A percentile compares a stretch with the other conserved stretches of the same genome.
Evolutionary conservation across 148 eudicot species (phyloP).

Genomic region (Hydrangea macrophylla): DNA sequence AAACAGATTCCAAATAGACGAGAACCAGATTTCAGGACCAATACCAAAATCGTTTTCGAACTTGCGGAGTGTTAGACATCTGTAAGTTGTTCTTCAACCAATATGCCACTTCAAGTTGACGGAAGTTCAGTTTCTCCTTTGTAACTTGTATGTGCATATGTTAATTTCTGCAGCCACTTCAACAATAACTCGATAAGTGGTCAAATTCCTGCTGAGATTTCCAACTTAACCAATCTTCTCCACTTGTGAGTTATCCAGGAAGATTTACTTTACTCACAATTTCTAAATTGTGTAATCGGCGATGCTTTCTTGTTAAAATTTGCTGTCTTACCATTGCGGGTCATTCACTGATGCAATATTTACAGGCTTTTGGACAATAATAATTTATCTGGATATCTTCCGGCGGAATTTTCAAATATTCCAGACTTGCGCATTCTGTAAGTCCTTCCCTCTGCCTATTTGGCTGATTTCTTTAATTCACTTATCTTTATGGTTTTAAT

Average conservation of each 20-base stretch:
- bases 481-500: neutral
- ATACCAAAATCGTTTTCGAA: slow-evolving; percentile 73
- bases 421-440: slow-evolving; percentile 61
- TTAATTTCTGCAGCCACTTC: slow-evolving; percentile 51
- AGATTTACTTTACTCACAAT: slow-evolving; percentile 7
- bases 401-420: slow-evolving; percentile 51
- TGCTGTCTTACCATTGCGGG: slow-evolving; percentile 13
- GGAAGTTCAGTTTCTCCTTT: neutral
- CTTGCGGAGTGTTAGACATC: slow-evolving; percentile 49
- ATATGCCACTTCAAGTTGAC: neutral
- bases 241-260: slow-evolving; percentile 64
- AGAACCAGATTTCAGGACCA: slow-evolving; percentile 69
- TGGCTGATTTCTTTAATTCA: neutral
- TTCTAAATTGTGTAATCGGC: slow-evolving; percentile 6
- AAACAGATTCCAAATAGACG: slow-evolving; percentile 69
- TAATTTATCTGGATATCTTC: slow-evolving; percentile 71
- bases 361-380: slow-evolving; percentile 87
- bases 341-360: slow-evolving; percentile 11
- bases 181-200: slow-evolving; percentile 89
- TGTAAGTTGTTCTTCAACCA: slow-evolving; percentile 47
- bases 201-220: slow-evolving; percentile 70
- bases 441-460: slow-evolving; percentile 19
- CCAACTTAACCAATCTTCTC: slow-evolving; percentile 47
- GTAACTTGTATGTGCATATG: neutral
- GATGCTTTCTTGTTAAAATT: neutral